These are phyloP conservation scores for Solanum stenotomum DNA, from an alignment of 257 asterid genomes.

Conservation along the genomic window DNA sequence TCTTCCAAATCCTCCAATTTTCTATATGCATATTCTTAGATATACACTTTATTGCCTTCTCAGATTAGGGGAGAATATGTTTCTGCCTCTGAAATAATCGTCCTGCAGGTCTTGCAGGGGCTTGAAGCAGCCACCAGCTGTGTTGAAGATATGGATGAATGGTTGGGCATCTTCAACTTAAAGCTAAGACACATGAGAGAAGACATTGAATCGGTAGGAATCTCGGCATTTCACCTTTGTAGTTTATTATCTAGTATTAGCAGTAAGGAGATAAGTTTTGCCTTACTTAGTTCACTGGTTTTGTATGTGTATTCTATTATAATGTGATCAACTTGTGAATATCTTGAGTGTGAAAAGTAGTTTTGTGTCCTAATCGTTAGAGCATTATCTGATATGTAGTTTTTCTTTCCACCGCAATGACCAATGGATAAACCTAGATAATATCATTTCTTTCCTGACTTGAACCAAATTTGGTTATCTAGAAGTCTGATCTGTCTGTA, in stretches of 20 bases:
- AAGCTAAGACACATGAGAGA: slow-evolving; percentile 99
- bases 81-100: slow-evolving; percentile 7
- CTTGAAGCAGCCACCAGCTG: slow-evolving; percentile 72
- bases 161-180: slow-evolving; percentile 89
- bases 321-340: background rate
- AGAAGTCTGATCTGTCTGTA: background rate
- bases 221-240: slow-evolving; percentile 6
- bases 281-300: background rate
- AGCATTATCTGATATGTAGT: background rate
- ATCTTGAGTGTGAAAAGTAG: background rate
- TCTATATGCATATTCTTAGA: background rate
- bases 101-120: slow-evolving; percentile 77
- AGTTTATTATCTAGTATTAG: background rate
- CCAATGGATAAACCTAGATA: background rate
- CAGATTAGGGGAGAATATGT: background rate
- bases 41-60: background rate
- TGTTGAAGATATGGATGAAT: slow-evolving; percentile 98
- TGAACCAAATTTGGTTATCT: background rate
- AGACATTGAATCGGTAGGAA: slow-evolving; percentile 88
- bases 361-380: background rate
- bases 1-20: background rate
- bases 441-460: background rate
- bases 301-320: background rate
- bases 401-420: background rate
- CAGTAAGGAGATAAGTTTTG: background rate